These are phyloP conservation scores for Stemphylium lycopersici DNA, from an alignment of 2,329 filamentous ascomycete genomes.

Conservation along the genomic window DNA sequence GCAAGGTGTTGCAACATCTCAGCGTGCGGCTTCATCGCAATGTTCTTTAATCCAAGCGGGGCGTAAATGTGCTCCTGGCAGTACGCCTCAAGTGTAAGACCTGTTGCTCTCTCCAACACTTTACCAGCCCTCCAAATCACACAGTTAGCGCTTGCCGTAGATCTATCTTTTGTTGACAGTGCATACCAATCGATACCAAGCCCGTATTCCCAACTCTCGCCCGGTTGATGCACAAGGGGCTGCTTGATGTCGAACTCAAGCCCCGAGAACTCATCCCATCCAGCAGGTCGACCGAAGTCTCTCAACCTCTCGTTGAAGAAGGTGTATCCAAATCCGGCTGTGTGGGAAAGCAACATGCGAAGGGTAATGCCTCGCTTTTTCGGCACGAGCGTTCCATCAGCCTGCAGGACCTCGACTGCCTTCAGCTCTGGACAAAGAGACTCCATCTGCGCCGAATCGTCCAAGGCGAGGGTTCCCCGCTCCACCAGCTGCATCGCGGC, in stretches of 20 bases:
- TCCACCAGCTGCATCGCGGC: slow-evolving; percentile 1
- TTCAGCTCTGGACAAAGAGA: not conserved
- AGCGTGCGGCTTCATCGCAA: not conserved
- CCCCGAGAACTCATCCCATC: no score
- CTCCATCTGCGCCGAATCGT: not conserved
- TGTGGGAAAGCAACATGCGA: no score
- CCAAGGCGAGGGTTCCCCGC: not conserved
- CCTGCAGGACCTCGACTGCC: not conserved
- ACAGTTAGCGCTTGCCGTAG: no score
- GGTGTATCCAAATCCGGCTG: no score
- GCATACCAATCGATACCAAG: no score
- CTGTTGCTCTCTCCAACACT: not conserved
- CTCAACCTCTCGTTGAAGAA: no score
- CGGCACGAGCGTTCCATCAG: not conserved
- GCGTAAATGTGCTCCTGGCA: not conserved
- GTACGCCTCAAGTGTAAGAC: not conserved
- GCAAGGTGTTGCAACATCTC: not conserved
- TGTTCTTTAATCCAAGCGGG: not conserved
- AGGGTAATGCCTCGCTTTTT: not conserved
- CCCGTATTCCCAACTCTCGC: no score
- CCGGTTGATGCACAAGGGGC: no score
- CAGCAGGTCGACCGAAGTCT: no score
- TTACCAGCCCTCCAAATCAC: not conserved
- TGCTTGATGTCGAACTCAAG: no score
- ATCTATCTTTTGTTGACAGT: no score